Evolutionary conservation across 1,139 yeast species (phyloP).

Genomic region (Kodamaea plutei): DNA sequence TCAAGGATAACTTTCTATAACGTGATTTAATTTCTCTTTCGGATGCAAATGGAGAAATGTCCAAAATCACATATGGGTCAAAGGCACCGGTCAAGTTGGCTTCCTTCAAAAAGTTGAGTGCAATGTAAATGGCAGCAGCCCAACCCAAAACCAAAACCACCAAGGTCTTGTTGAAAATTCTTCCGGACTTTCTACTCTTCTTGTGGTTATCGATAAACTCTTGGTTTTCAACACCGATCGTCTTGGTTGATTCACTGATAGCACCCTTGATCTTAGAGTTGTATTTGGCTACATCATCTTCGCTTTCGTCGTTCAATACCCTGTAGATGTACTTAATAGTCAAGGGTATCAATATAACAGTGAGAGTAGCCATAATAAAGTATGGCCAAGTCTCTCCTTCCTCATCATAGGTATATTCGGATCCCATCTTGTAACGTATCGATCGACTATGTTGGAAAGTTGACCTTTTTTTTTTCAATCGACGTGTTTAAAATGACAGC

Average conservation of each 20-base stretch:
- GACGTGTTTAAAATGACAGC: constrained; percentile 9
- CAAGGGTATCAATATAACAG: constrained; percentile 61
- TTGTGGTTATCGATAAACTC: constrained; percentile 41
- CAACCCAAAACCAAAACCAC: constrained; percentile 61
- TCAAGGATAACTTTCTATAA: constrained; percentile 81
- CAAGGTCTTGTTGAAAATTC: constrained; percentile 43
- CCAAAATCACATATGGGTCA: constrained; percentile 89
- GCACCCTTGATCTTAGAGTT: constrained; percentile 31
- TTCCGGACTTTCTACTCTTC: constrained; percentile 32
- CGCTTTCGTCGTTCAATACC: constrained; percentile 13
- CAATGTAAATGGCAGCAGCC: constrained; percentile 52
- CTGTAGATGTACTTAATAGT: constrained; percentile 48
- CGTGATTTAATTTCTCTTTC: constrained; percentile 78
- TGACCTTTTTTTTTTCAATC: constrained; percentile 8
- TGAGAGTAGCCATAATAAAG: constrained; percentile 70
- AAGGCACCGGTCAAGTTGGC: constrained; percentile 49
- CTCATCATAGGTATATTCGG: constrained; percentile 79
- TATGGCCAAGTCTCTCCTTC: constrained; percentile 95
- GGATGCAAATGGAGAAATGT: constrained; percentile 60
- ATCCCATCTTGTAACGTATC: too few species aligned
- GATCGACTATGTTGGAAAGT: not conserved
- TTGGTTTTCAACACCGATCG: constrained; percentile 39
- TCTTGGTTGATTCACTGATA: constrained; percentile 24
- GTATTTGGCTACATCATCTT: constrained; percentile 19
- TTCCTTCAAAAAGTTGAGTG: constrained; percentile 44